Percentiles rank a stretch among this genome's conserved stretches.
These are phyloP conservation scores for Termitomyces sp. DNA, from an alignment of 1,284 basidiomycete species.

Conservation along the genomic window DNA sequence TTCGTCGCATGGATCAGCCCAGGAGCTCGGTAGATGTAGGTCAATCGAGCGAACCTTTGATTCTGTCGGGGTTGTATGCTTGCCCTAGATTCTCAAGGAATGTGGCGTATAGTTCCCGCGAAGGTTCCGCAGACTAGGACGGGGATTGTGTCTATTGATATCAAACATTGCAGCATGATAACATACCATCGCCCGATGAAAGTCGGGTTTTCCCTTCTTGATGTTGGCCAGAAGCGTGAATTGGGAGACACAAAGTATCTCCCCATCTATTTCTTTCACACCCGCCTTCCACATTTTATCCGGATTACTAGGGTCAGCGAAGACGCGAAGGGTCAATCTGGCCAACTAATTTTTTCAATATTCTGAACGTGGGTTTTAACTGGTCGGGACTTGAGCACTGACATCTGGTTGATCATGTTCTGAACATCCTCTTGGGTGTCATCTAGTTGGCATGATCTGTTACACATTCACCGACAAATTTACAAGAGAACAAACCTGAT, in stretches of 20 bases:
- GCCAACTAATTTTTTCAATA: neutral
- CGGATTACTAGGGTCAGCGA: slow-evolving; percentile 53
- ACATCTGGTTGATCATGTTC: slow-evolving; percentile 17
- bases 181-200: slow-evolving; percentile 84
- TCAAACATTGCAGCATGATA: slow-evolving; percentile 1
- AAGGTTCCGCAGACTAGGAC: slow-evolving; percentile 56
- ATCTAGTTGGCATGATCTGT: slow-evolving; percentile 1
- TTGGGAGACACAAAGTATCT: slow-evolving; percentile 87
- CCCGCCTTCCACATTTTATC: slow-evolving; percentile 76
- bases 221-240: slow-evolving; percentile 90
- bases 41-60: slow-evolving; percentile 57
- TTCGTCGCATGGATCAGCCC: neutral
- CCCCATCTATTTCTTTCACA: slow-evolving; percentile 81
- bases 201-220: slow-evolving; percentile 84
- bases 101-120: slow-evolving; percentile 65
- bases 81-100: slow-evolving; percentile 67
- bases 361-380: neutral
- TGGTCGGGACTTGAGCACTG: neutral
- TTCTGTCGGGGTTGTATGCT: slow-evolving; percentile 66
- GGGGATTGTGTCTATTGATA: neutral
- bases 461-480: neutral
- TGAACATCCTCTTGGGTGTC: slow-evolving; percentile 13
- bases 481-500: slow-evolving; percentile 46
- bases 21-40: neutral
- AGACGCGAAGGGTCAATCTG: slow-evolving; percentile 69